Evolutionary conservation across 2,329 filamentous ascomycete genomes (phyloP).

Genomic region (Talaromyces sp.): DNA sequence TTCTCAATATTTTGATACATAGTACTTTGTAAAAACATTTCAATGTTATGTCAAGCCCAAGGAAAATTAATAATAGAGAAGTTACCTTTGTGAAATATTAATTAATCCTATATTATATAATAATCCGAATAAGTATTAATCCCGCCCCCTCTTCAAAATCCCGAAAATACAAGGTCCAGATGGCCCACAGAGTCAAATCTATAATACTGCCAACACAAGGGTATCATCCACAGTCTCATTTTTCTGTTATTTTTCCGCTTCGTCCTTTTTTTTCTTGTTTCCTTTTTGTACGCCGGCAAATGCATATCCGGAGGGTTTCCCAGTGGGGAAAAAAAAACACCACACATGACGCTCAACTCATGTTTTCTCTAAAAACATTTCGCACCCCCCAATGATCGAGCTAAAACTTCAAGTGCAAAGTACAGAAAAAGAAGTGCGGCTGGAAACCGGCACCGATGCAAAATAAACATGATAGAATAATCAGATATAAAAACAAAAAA

Average conservation of each 20-base stretch:
- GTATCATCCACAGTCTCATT: not conserved
- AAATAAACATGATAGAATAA: not conserved
- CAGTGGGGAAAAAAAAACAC: not conserved
- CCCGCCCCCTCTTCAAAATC: not conserved
- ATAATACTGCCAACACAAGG: not conserved
- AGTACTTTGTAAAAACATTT: too few species aligned
- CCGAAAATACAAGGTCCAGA: not conserved
- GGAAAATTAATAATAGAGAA: too few species aligned
- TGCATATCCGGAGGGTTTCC: not conserved
- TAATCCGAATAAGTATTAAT: not conserved
- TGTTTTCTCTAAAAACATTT: not conserved
- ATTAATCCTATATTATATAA: not conserved
- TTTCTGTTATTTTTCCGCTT: not conserved
- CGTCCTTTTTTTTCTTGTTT: not conserved
- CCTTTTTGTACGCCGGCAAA: slow-evolving; percentile 2
- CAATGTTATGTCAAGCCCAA: too few species aligned
- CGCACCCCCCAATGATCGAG: not conserved
- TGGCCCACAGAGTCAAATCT: not conserved
- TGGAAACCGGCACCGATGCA: not conserved
- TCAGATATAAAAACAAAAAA: not conserved
- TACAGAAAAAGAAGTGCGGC: not conserved
- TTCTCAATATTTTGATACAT: too few species aligned
- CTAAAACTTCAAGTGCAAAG: not conserved
- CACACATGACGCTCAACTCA: not conserved
- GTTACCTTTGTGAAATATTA: too few species aligned